Base-by-base conservation (phyloP, 2,329 filamentous ascomycete species). In the Parafenestella ontariensis region DNA sequence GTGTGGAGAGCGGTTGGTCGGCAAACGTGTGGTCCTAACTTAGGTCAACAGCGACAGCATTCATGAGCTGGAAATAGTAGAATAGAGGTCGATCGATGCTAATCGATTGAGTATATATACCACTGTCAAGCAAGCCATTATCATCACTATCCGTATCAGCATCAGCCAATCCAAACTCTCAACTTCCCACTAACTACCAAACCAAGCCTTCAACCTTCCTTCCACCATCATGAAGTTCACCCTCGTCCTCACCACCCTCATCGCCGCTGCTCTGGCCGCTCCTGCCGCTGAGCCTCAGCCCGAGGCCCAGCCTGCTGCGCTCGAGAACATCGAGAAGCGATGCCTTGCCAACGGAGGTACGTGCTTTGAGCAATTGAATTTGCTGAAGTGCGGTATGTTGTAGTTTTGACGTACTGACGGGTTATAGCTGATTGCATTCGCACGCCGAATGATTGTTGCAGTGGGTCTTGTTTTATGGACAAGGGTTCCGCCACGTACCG, bases 401-500 rank as follows among this genome's bases (percentile, higher is more conserved):
- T 15, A 11, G 5, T 37, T 36, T 4, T 13, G 11, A 31, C 13
- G 13, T 31, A 33, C 42, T 46, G 15, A 48, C 34, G 3, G 10
- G 8, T 1, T 3, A 11, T 20, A 49, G 47, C 28, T 15, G 39
- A 49, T 11, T 49, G 47, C 15, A 36, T 21, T 15, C 5, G 39
- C 11, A 17, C 23, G 6, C 20, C 26, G 7, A 42, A 41, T 20
- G 31, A 17, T 8, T 52, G 49, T 18, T 52, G 49, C 36, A 46
- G 34, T 23, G 28, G 21, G 13, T 24, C 13, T 3, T 52, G 42
- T 20, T 52, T 31, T 24, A 47, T 47, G 51, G 40, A 60, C 23
- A 51, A 51, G 44, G 21, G 28, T 1, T 17, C 18, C 5, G 58
- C 29, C 2, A 48, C 33, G 24, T 42, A 48, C 51, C 17, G 41